Conservation (phyloP, 768 basidiomycete species). For the Pulveroboletus sp. region DNA sequence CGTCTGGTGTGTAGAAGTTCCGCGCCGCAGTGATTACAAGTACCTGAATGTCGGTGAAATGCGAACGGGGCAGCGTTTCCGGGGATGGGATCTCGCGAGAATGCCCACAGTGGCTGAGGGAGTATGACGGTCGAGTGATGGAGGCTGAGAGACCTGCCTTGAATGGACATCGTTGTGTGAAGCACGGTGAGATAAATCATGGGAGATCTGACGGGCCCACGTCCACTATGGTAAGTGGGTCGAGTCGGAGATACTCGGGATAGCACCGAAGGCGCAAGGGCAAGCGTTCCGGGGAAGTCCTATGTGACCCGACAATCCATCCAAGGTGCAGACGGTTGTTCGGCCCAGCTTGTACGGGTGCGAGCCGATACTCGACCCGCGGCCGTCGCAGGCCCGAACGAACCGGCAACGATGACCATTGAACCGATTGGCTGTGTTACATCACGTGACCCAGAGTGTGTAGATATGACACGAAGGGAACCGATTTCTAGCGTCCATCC, state of each 20-base stretch:
- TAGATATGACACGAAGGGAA: conserved; percentile 1
- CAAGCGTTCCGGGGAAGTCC: background rate
- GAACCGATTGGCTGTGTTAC: background rate
- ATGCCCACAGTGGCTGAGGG: no score
- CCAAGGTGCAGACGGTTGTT: no score
- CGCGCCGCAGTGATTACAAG: background rate
- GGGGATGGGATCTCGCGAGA: no score
- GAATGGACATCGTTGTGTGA: background rate
- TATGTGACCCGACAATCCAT: background rate
- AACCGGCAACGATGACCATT: background rate
- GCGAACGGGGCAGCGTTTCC: no score
- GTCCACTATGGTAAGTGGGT: background rate
- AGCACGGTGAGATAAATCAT: background rate
- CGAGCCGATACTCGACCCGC: no score
- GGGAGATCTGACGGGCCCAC: background rate
- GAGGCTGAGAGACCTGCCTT: background rate
- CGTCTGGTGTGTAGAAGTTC: background rate
- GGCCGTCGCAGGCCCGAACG: no score
- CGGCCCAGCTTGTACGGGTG: no score
- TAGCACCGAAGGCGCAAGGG: background rate
- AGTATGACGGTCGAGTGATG: background rate
- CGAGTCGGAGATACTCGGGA: conserved; percentile 10
- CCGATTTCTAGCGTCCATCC: background rate
- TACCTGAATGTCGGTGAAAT: no score
- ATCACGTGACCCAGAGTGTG: conserved; percentile 11